Evolutionary conservation across 2,329 filamentous ascomycete genomes (phyloP), one percentile per base, ranked within the genome.

Genomic region (Fusarium abutilonis): DNA sequence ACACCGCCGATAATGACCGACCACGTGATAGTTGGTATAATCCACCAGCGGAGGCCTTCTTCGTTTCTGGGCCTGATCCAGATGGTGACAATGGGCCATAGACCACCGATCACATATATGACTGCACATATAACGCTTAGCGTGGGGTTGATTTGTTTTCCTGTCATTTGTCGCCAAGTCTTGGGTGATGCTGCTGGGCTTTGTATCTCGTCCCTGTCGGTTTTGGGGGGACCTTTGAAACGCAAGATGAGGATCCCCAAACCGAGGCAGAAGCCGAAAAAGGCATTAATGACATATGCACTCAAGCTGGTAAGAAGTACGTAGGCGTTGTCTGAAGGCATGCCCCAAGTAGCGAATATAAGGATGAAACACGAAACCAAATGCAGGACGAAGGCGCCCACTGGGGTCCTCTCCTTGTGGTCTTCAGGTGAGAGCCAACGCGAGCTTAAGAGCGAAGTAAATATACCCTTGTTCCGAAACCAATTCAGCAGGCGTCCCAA

Each of bases 221-320:
- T 50, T 6, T 68, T 71, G 6, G 75, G 75, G 4, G 75, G 74
- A 3, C 74, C 74, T 9, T 59, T 58, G 50, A 76, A 72, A 13
- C 74, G 73, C 23, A 77, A 49, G 39, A 77, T 72, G 2, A 77
- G 64, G 15, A 77, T 77, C 2, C 75, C 75, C 4, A 77, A 42
- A 7, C 72, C 74, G 0, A 77, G 64, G 23, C 75, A 73, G 1
- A 65, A 59, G 1, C 74, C 74, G 29, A 76, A 75, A 63, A 76
- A 76, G 19, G 71, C 73, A 11, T 74, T 75, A 48, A 76, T 68
- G 9, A 72, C 56, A 45, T 77, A 77, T 6, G 75, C 72, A 17
- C 68, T 72, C 34, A 75, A 40, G 7, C 64, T 72, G 0, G 74
- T 73, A 3, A 77, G 71, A 1, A 75, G 52, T 6, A 51, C 63